Conservation (phyloP, 1,139 yeast species). For the Scheffersomyces cryptocercus region DNA sequence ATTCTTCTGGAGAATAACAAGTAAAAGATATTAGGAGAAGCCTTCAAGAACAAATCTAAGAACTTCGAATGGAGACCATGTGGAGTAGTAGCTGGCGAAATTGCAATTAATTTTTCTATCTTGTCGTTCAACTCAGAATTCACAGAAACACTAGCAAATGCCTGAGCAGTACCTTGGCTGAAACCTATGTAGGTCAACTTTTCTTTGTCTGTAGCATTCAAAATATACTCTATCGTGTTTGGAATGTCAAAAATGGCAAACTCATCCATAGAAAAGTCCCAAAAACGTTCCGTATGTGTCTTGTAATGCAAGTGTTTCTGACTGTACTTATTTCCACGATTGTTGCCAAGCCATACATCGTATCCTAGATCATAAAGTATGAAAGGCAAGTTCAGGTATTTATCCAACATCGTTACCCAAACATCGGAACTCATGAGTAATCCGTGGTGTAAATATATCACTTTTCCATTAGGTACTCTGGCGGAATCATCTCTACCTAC, state of each 20-base stretch:
- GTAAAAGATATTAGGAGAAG: conserved; percentile 76
- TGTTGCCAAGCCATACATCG: conserved; percentile 93
- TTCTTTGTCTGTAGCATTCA: conserved; percentile 21
- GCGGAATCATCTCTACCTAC: conserved; percentile 6
- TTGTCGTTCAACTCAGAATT: conserved; percentile 68
- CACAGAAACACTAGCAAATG: conserved; percentile 77
- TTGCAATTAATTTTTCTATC: conserved; percentile 71
- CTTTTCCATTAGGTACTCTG: conserved; percentile 33
- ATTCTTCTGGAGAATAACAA: conserved; percentile 73
- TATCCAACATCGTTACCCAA: conserved; percentile 75
- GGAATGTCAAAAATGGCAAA: conserved; percentile 52
- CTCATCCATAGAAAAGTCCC: conserved; percentile 51
- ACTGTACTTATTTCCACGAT: conserved; percentile 86
- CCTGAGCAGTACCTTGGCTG: conserved; percentile 91
- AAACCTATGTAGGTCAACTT: conserved; percentile 75
- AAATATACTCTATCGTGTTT: conserved; percentile 41
- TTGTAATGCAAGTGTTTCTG: conserved; percentile 41
- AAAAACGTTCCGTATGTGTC: conserved; percentile 39
- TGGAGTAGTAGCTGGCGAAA: conserved; percentile 95
- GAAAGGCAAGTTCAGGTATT: conserved; percentile 70
- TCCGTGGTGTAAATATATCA: conserved; percentile 88
- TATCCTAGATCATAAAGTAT: conserved; percentile 75
- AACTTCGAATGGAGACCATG: conserved; percentile 75
- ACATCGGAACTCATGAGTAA: conserved; percentile 87
- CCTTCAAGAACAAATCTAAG: conserved; percentile 73